Conservation (phyloP, 768 basidiomycete species). For the Clavaria fumosa region DNA sequence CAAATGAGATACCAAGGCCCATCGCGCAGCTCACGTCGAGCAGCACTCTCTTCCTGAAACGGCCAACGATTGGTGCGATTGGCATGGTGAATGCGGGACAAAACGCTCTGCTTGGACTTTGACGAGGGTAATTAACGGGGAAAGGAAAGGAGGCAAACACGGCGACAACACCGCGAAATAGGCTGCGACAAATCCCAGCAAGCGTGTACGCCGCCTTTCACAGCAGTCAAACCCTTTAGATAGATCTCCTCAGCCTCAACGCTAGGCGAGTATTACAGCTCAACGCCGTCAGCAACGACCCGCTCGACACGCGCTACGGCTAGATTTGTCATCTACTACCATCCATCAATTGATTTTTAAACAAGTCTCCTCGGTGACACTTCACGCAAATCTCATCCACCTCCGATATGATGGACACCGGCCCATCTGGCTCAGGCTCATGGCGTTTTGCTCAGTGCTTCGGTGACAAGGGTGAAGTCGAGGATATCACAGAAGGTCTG, state of each 20-base stretch:
- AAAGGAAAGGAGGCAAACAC: too few species aligned
- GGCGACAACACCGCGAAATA: too few species aligned
- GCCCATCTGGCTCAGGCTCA: conserved; percentile 73
- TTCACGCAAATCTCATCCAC: conserved; percentile 9
- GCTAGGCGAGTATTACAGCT: too few species aligned
- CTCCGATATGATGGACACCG: conserved; percentile 43
- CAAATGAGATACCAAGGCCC: conserved; percentile 61
- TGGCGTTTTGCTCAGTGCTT: conserved; percentile 99
- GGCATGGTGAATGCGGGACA: conserved; percentile 35
- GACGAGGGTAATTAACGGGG: too few species aligned
- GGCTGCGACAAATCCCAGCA: too few species aligned
- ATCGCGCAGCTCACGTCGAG: conserved; percentile 63
- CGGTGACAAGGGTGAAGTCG: conserved; percentile 98
- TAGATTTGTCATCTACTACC: too few species aligned
- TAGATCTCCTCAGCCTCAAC: too few species aligned
- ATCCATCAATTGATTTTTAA: too few species aligned
- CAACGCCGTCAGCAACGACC: conserved; percentile 12
- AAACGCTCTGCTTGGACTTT: conserved; percentile 13
- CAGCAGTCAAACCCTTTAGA: too few species aligned
- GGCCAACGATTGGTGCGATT: conserved; percentile 86
- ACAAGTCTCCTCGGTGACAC: too few species aligned
- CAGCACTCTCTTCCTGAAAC: conserved; percentile 86
- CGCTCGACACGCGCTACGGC: conserved; percentile 6
- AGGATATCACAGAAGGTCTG: conserved; percentile 97
- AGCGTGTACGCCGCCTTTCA: background rate